These are phyloP conservation scores for Cucumis cinereus DNA, from an alignment of 306 rosid genomes.

Conservation along the genomic window DNA sequence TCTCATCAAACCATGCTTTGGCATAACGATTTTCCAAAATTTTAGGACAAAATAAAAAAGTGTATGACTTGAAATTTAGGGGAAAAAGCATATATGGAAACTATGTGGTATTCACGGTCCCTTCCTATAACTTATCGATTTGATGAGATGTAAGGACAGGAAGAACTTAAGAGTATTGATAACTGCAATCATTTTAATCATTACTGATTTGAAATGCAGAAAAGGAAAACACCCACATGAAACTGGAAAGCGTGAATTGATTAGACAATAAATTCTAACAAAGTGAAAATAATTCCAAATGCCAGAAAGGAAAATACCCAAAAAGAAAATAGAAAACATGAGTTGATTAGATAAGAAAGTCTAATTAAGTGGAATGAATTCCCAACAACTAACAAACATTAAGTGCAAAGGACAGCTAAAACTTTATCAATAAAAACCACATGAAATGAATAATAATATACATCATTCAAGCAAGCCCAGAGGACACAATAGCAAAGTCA, in stretches of 20 bases:
- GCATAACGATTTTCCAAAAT: not conserved
- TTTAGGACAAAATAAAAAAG: not conserved
- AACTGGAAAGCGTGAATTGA: not conserved
- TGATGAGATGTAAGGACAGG: not conserved
- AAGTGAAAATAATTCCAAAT: not conserved
- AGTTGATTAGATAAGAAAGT: not conserved
- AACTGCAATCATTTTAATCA: not conserved
- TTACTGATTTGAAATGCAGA: not conserved
- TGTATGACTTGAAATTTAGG: not conserved
- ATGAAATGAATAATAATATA: not conserved
- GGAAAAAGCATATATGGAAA: not conserved
- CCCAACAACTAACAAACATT: not conserved
- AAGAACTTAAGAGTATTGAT: not conserved
- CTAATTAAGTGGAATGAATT: not conserved
- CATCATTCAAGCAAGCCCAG: not conserved
- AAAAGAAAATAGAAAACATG: not conserved
- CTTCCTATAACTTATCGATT: not conserved
- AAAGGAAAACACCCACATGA: not conserved
- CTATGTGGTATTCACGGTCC: not conserved
- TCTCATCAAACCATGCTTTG: not conserved
- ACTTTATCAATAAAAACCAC: not conserved
- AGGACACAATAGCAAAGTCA: not conserved
- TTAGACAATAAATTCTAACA: not conserved
- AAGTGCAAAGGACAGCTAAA: not conserved
- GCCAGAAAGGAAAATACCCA: not conserved